These are phyloP conservation scores for Erysimum cheiri DNA, from an alignment of 441 rosid species.

Conservation along the genomic window DNA sequence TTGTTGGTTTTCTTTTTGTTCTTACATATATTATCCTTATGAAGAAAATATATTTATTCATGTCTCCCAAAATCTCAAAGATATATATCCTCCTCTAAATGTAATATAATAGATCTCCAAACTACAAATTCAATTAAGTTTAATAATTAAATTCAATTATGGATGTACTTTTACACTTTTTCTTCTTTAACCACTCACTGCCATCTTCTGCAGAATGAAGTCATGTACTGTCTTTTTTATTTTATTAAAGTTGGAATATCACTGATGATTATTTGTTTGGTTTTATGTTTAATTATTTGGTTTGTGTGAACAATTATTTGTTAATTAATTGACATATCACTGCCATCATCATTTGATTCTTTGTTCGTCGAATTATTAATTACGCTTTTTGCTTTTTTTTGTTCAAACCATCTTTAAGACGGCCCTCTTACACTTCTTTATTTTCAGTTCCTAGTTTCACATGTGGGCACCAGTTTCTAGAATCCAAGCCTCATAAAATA, in stretches of 20 bases:
- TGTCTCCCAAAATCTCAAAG: constrained; percentile 20
- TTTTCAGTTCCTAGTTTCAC: constrained; percentile 25
- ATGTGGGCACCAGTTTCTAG: constrained; percentile 33
- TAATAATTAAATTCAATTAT: neutral
- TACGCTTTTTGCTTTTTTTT: constrained; percentile 26
- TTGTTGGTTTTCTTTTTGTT: neutral
- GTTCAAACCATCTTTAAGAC: constrained; percentile 27
- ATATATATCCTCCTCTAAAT: neutral
- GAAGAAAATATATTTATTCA: neutral
- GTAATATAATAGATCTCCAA: neutral
- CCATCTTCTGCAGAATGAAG: constrained; percentile 36
- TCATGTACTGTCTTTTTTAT: constrained; percentile 13
- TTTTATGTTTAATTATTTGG: constrained; percentile 21
- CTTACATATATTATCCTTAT: neutral
- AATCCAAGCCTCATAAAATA: constrained; percentile 9
- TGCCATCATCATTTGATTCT: constrained; percentile 29
- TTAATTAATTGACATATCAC: constrained; percentile 28
- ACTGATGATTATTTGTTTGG: neutral
- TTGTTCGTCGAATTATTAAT: constrained; percentile 33
- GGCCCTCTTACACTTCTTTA: constrained; percentile 24
- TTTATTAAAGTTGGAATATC: constrained; percentile 15
- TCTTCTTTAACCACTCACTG: constrained; percentile 35
- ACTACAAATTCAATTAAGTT: neutral
- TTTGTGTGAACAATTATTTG: constrained; percentile 19
- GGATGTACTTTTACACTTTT: constrained; percentile 26